Base-by-base conservation (phyloP, 2,329 filamentous ascomycete genomes). In the Penicillium frequentans region DNA sequence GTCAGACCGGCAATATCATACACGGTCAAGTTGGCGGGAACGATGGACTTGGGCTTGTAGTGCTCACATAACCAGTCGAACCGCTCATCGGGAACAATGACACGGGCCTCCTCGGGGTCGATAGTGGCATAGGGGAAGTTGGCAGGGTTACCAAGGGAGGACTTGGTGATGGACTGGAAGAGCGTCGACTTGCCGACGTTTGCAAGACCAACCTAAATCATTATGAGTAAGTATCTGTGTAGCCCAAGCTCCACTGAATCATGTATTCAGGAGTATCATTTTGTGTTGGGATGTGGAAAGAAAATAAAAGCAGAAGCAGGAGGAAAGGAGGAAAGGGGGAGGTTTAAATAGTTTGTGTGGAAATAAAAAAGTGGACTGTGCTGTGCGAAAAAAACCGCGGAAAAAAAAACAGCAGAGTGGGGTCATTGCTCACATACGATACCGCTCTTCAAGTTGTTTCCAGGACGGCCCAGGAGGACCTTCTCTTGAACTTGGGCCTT, bases 101-200 rank as follows among this genome's bases (percentile, higher is more conserved):
- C 95, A 69, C 93, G 91, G 63, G 95, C 91, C 82, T 99, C 95
- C 82, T 99, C 96, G 48, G 95, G 95, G 68, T 99, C 93, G 78
- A 99, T 99, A 71, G 95, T 99, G 74, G 95, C 95, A 83, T 96
- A 99, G 55, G 95, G 95, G 76, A 98, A 99, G 82, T 99, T 99
- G 82, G 95, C 95, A 70, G 96, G 96, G 82, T 98, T 99, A 81
- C 96, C 95, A 72, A 99, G 88, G 65, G 87, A 87, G 79, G 90
- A 96, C 84, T 97, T 98, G 75, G 95, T 99, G 80, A 99, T 97
- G 75, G 95, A 92, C 84, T 99, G 96, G 86, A 99, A 99, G 71
- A 99, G 87, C 33, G 96, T 99, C 66, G 95, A 99, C 83, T 99
- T 99, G 79, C 95, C 95, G 70, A 99, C 96, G 79, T 99, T 99